Conservation (phyloP, 768 basidiomycete genomes). For the Lyophyllum decastes region DNA sequence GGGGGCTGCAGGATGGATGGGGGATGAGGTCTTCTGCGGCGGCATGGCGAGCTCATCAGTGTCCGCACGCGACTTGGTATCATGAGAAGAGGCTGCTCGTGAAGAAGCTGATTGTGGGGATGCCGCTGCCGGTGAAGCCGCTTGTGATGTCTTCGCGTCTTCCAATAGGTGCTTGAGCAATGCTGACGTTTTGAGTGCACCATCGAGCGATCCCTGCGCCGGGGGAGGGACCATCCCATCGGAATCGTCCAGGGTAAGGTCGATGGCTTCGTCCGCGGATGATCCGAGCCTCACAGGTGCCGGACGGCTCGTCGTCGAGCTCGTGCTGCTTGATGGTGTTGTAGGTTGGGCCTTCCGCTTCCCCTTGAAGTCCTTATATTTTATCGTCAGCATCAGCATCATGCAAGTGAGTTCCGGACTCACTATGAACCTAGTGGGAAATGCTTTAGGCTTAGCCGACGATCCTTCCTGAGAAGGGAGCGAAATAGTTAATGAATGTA, state of each 20-base stretch:
- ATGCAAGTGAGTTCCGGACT: neutral
- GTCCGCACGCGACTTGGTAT: neutral
- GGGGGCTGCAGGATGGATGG: neutral
- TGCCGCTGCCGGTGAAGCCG: too few relatives aligned
- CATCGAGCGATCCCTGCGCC: slow-evolving; percentile 1
- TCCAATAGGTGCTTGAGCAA: neutral
- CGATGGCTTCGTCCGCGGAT: neutral
- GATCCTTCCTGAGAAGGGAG: too few relatives aligned
- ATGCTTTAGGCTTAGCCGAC: neutral
- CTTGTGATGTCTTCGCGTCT: neutral
- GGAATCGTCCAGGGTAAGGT: slow-evolving; percentile 12
- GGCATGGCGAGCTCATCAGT: neutral
- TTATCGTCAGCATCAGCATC: neutral
- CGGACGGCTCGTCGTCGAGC: neutral
- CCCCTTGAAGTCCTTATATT: neutral
- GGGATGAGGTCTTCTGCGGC: neutral
- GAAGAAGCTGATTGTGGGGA: too few relatives aligned
- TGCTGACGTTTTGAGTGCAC: slow-evolving; percentile 4
- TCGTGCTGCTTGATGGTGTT: neutral
- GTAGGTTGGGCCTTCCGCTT: neutral
- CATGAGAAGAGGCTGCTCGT: neutral
- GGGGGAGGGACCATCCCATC: slow-evolving; percentile 2
- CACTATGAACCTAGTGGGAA: neutral
- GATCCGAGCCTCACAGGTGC: neutral
- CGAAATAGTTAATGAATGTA: neutral